phyloP scores from a whole-genome alignment of 177 flowering plant species.

The Tripterygium wilfordii region DNA sequence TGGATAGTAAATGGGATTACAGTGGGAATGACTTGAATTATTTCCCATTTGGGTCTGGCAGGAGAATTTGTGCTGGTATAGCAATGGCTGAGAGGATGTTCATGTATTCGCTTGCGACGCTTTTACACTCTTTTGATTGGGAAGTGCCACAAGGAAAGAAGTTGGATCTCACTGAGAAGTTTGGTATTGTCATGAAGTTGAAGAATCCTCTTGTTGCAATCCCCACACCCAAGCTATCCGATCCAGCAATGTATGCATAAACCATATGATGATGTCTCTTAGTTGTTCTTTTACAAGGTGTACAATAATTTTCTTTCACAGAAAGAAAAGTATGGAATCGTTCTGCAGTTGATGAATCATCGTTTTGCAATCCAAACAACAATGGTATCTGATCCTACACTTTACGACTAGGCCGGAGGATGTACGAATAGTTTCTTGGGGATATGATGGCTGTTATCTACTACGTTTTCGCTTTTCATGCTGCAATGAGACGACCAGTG shows the following conservation, averaged over 20 bases:
- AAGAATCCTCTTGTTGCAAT: conserved; percentile 26
- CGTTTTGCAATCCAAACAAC: too few relatives aligned
- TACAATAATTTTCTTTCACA: too few relatives aligned
- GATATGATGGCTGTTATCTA: too few relatives aligned
- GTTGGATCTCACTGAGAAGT: conserved; percentile 36
- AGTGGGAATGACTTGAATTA: conserved; percentile 45
- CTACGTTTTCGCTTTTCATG: too few relatives aligned
- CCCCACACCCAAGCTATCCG: conserved; percentile 32
- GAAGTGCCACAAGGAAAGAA: conserved; percentile 25
- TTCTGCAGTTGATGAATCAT: too few relatives aligned
- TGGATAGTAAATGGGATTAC: conserved; percentile 27
- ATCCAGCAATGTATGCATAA: conserved; percentile 30
- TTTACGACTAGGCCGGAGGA: too few relatives aligned
- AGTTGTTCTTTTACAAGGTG: too few relatives aligned
- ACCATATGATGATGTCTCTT: too few relatives aligned
- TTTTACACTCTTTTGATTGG: conserved; percentile 45
- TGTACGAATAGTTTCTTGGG: too few relatives aligned
- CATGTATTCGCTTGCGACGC: conserved; percentile 31
- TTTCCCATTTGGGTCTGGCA: conserved; percentile 66
- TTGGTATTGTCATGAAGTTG: conserved; percentile 40
- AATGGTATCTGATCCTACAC: too few relatives aligned
- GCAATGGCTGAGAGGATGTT: conserved; percentile 58
- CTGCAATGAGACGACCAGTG: too few relatives aligned
- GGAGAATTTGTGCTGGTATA: conserved; percentile 58
- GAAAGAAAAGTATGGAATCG: too few relatives aligned